Conservation (phyloP, 495 filamentous ascomycete species). For the Corynascus novoguineensis region DNA sequence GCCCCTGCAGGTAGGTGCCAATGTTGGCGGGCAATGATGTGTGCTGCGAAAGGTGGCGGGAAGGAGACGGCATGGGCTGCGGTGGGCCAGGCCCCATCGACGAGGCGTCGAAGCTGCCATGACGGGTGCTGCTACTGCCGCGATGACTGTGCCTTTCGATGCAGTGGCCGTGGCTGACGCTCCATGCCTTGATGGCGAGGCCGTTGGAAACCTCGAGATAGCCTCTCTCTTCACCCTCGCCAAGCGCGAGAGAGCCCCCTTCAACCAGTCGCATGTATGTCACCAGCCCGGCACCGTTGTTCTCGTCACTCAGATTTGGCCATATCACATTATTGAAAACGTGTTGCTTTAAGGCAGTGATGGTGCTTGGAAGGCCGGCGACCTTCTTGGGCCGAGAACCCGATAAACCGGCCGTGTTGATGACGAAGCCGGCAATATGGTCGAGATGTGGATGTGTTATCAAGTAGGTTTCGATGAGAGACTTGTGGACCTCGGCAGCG, state of each 20-base stretch:
- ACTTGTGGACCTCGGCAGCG: slow-evolving; percentile 67
- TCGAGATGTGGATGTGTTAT: slow-evolving; percentile 95
- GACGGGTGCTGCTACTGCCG: slow-evolving; percentile 39
- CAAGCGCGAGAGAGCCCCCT: slow-evolving; percentile 76
- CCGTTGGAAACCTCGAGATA: slow-evolving; percentile 84
- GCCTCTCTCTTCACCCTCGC: slow-evolving; percentile 65
- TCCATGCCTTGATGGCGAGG: slow-evolving; percentile 68
- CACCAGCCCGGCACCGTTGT: slow-evolving; percentile 84
- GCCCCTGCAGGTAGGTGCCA: slow-evolving; percentile 21
- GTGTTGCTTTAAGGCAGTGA: slow-evolving; percentile 82
- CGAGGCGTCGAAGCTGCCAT: slow-evolving; percentile 34
- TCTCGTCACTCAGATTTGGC: slow-evolving; percentile 96
- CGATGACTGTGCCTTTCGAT: slow-evolving; percentile 64
- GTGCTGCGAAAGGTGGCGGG: slow-evolving; percentile 18
- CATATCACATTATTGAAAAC: slow-evolving; percentile 98
- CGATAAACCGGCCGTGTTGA: slow-evolving; percentile 83
- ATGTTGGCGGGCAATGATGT: slow-evolving; percentile 22
- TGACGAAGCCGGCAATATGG: slow-evolving; percentile 82
- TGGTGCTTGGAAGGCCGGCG: slow-evolving; percentile 77
- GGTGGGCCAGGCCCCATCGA: slow-evolving; percentile 7
- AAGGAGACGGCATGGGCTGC: slow-evolving; percentile 14
- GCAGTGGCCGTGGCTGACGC: slow-evolving; percentile 82
- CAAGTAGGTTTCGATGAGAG: slow-evolving; percentile 77
- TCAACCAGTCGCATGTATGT: slow-evolving; percentile 85
- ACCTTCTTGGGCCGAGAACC: slow-evolving; percentile 71